A percentile compares a stretch with the other conserved stretches of the same genome.
Conservation (phyloP, 2,329 filamentous ascomycete genomes). For the Claviceps maximensis region DNA sequence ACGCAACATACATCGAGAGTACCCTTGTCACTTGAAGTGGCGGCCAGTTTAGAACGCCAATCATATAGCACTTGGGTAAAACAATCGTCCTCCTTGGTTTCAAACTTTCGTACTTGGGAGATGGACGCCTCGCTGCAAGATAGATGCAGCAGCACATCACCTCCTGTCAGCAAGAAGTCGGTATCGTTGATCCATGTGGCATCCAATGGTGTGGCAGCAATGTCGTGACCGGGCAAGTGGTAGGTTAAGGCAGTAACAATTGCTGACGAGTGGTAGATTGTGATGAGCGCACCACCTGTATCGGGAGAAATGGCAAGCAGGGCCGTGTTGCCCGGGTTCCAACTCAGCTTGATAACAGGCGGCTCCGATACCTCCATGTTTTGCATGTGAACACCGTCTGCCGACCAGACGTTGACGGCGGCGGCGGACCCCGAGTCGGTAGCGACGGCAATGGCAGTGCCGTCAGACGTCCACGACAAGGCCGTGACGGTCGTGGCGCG, state of each 20-base stretch:
- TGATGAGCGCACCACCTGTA: conserved; percentile 40
- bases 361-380: conserved; percentile 44
- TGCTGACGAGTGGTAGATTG: conserved; percentile 38
- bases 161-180: conserved; percentile 47
- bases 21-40: conserved; percentile 47
- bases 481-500: conserved; percentile 41
- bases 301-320: conserved; percentile 45
- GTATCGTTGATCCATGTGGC: conserved; percentile 45
- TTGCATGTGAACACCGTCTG: conserved; percentile 37
- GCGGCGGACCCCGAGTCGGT: conserved; percentile 39
- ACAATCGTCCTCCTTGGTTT: conserved; percentile 38
- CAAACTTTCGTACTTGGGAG: conserved; percentile 32
- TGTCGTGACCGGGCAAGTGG: conserved; percentile 34
- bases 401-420: conserved; percentile 42
- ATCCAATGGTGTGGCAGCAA: conserved; percentile 39
- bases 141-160: conserved; percentile 37
- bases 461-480: conserved; percentile 47
- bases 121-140: conserved; percentile 34
- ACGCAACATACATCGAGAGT: conserved; percentile 42
- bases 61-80: conserved; percentile 46
- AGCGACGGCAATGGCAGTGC: conserved; percentile 42
- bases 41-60: conserved; percentile 35
- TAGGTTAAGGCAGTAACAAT: conserved; percentile 33
- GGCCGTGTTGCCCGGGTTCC: conserved; percentile 43
- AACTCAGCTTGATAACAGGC: conserved; percentile 48